These are phyloP conservation scores for Pythium volutum DNA, from an alignment of 352 stramenopile genomes.

Conservation along the genomic window DNA sequence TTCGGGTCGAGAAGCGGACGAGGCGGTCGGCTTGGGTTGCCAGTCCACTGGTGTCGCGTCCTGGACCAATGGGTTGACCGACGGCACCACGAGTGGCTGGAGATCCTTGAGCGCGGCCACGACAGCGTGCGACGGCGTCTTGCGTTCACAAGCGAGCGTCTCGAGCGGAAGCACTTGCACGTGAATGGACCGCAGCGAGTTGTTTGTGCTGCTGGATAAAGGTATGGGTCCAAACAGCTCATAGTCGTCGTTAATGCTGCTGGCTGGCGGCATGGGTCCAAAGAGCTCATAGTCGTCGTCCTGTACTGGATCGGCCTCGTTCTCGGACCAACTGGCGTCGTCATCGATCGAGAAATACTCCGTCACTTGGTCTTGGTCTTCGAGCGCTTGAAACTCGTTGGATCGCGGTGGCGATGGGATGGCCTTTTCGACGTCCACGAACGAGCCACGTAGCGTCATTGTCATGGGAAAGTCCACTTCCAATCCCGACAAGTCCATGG, in stretches of 20 bases:
- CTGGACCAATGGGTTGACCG: conserved; percentile 14
- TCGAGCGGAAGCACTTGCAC: conserved; percentile 10
- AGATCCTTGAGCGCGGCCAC: background rate
- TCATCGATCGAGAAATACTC: conserved; percentile 19
- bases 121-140: background rate
- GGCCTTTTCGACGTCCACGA: conserved; percentile 5
- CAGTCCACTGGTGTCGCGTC: conserved; percentile 5
- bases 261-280: background rate
- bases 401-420: background rate
- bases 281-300: conserved; percentile 1
- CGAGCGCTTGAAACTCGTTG: conserved; percentile 5
- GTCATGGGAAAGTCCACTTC: background rate
- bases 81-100: conserved; percentile 11
- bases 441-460: background rate
- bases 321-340: conserved; percentile 9
- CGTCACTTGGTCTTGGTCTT: conserved; percentile 10
- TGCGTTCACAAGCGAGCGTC: background rate
- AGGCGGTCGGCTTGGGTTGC: background rate
- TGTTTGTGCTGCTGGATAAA: too few relatives aligned
- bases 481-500: conserved; percentile 10
- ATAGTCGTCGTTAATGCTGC: background rate
- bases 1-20: background rate
- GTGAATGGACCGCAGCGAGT: conserved; percentile 9
- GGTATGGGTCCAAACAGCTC: background rate
- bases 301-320: background rate